These are phyloP conservation scores for Endocalyx cinctus DNA, from an alignment of 2,329 filamentous ascomycete species.

Conservation along the genomic window DNA sequence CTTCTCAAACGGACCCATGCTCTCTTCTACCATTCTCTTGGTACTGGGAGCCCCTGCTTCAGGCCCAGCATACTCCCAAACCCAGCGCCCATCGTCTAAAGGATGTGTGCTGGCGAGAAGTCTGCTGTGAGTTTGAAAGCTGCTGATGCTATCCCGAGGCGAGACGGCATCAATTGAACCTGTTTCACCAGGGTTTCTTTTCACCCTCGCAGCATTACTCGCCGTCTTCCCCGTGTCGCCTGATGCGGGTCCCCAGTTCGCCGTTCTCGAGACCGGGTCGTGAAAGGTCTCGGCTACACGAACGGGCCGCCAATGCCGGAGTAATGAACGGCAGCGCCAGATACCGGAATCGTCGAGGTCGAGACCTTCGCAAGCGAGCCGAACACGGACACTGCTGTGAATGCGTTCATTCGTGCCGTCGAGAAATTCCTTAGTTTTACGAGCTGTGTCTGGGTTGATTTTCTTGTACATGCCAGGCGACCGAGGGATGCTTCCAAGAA, in stretches of 20 bases:
- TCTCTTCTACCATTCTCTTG: constrained; percentile 47
- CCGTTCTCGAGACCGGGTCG: constrained; percentile 30
- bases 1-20: constrained; percentile 48
- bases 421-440: constrained; percentile 34
- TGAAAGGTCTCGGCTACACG: constrained; percentile 26
- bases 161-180: too few relatives aligned
- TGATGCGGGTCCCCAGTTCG: constrained; percentile 14
- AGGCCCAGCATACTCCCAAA: constrained; percentile 49
- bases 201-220: neutral
- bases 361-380: constrained; percentile 45
- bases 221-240: neutral
- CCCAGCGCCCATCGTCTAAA: constrained; percentile 37
- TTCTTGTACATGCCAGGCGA: constrained; percentile 46
- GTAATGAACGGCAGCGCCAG: constrained; percentile 44
- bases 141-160: too few relatives aligned
- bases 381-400: constrained; percentile 50
- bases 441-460: constrained; percentile 35
- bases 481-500: constrained; percentile 38
- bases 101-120: constrained; percentile 5
- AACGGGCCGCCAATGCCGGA: constrained; percentile 38
- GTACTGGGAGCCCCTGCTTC: constrained; percentile 35
- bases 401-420: constrained; percentile 51
- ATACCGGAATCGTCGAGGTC: constrained; percentile 42
- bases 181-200: neutral
- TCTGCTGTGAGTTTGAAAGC: too few relatives aligned